Base-by-base conservation (phyloP, 2,329 filamentous ascomycete species). In the Thermochaetoides dissita region DNA sequence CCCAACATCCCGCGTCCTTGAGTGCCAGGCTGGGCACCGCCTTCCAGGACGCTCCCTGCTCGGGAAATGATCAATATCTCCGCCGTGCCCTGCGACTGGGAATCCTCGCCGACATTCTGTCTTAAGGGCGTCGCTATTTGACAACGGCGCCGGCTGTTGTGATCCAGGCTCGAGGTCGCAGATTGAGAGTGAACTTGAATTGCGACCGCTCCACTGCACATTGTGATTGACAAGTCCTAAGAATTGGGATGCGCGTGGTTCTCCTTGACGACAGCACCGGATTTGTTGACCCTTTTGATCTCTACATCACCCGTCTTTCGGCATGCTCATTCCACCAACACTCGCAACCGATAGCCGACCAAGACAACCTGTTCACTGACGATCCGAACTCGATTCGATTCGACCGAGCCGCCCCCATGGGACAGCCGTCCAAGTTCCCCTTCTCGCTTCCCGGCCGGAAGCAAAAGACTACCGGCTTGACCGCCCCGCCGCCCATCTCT, bases 361-460 rank as follows among this genome's bases (percentile, higher is more conserved):
- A 34, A 34, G 6, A 34, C 32, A 6, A 34, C 32, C 9, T 3
- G 9, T 9, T 10, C 3, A 11, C 9, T 11, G 7, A 3, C 33
- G 32, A 44, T 33, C 10, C 31, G 32, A 28, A 36, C 30, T 33
- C 39, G 35, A 36, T 17, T 34, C 34, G 29, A 10, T 17, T 10
- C 31, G 29, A 37, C 6, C 8, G 30, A 17, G 8, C 12, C 37
- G 29, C 37, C 36, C 38, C 41, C 17, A 53, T 53, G 51, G 51
- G 51, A 12, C 47, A 49, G 43, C 54, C 57, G 44, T 54, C 57
- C 32, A 69, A 66, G 44, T 72, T 73, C 49, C 63, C 58, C 34
- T 72, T 72, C 40, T 62, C 67, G 30, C 55, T 71, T 10, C 63
- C 68, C 40, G 63, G 68, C 40, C 66, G 68, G 46, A 65, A 58